phyloP scores from a whole-genome alignment of 2,329 filamentous ascomycete species.

The Aspergillus brunneoviolaceus region DNA sequence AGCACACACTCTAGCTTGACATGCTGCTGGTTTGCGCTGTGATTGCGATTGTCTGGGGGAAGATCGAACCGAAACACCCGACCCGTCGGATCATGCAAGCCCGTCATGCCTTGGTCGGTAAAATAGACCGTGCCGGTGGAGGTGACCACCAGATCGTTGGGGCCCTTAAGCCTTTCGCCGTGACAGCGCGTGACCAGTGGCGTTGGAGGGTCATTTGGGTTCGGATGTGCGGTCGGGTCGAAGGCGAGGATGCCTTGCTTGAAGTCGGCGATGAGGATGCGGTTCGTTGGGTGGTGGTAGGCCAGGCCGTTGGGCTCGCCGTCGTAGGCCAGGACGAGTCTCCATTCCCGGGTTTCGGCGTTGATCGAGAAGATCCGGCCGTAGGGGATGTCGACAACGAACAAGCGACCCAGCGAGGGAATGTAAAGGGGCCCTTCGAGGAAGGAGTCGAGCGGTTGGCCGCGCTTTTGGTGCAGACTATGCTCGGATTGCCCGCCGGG shows the following conservation, averaged over 20 bases:
- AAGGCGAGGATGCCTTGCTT: not conserved
- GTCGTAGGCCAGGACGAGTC: not conserved
- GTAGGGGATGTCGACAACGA: slow-evolving; percentile 2
- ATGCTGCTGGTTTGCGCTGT: no score
- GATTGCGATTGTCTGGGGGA: not conserved
- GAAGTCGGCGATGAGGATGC: not conserved
- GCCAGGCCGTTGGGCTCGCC: not conserved
- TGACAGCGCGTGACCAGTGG: not conserved
- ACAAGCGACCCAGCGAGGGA: not conserved
- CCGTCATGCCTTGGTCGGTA: slow-evolving; percentile 1
- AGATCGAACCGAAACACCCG: not conserved
- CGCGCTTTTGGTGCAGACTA: not conserved
- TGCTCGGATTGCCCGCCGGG: not conserved
- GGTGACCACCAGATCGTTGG: not conserved
- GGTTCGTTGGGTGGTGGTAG: not conserved
- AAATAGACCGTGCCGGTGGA: not conserved
- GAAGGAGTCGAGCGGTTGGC: slow-evolving; percentile 1
- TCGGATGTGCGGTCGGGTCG: not conserved
- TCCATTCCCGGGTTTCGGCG: not conserved
- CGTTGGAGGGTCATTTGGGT: not conserved
- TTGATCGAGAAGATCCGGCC: not conserved
- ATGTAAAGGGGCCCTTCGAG: not conserved
- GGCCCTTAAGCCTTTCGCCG: not conserved
- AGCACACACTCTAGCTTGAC: not conserved
- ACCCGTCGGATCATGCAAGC: not conserved